These are phyloP conservation scores for Mortierella sp. DNA, from an alignment of 371 early-diverging fungal genomes.

Conservation along the genomic window DNA sequence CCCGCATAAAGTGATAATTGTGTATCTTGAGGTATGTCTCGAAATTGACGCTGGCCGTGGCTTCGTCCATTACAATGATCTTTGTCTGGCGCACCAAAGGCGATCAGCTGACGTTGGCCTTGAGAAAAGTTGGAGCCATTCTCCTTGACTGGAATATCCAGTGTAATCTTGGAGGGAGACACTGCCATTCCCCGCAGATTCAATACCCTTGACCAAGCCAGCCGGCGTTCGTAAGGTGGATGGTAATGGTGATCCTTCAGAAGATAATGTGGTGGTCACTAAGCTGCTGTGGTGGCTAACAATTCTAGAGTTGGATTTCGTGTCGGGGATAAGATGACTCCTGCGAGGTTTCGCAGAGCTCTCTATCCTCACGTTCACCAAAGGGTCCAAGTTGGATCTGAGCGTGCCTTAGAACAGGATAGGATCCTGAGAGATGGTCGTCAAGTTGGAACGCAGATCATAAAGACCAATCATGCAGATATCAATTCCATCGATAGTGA, in stretches of 20 bases:
- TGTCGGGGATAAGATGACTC: conserved; percentile 59
- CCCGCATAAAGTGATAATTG: too few species aligned
- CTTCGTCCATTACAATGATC: conserved; percentile 86
- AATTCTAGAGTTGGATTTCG: conserved; percentile 15
- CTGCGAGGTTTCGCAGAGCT: conserved; percentile 76
- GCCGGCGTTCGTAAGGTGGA: conserved; percentile 14
- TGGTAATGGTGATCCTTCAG: background rate
- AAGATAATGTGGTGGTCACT: background rate
- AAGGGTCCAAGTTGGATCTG: conserved; percentile 78
- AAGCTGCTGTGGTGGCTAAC: conserved; percentile 35
- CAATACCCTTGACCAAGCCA: conserved; percentile 24
- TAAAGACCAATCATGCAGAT: conserved; percentile 72
- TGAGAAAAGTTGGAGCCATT: conserved; percentile 82
- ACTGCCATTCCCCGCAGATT: conserved; percentile 21
- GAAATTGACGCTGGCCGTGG: conserved; percentile 84
- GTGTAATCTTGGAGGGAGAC: conserved; percentile 44
- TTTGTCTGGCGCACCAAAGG: conserved; percentile 72
- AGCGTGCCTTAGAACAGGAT: conserved; percentile 74
- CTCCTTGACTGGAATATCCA: conserved; percentile 71
- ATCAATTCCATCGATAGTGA: conserved; percentile 77
- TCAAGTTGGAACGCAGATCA: conserved; percentile 73
- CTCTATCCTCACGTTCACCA: conserved; percentile 66
- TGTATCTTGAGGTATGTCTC: conserved; percentile 70
- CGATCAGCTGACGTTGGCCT: conserved; percentile 88
- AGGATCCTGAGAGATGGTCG: conserved; percentile 84